These are phyloP conservation scores for Russula vinacea DNA, from an alignment of 768 basidiomycete species.

Conservation along the genomic window DNA sequence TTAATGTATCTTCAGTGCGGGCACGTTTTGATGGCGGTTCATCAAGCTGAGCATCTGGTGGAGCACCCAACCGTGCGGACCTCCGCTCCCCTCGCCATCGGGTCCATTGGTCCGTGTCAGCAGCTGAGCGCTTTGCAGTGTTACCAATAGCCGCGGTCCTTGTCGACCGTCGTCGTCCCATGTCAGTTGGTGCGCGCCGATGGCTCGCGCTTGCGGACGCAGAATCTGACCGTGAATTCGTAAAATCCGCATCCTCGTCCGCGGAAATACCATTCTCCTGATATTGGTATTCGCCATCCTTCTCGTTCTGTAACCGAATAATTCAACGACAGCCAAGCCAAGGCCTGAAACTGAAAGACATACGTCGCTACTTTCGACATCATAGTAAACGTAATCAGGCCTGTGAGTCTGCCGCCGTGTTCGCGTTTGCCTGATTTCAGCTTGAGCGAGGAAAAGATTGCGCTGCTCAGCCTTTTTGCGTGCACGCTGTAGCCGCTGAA, in stretches of 20 bases:
- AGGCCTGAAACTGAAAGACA: constrained; percentile 35
- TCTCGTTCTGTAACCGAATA: constrained; percentile 49
- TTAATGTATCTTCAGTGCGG: constrained; percentile 62
- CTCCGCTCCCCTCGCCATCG: constrained; percentile 76
- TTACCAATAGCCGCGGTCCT: constrained; percentile 39
- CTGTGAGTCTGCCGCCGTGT: constrained; percentile 69
- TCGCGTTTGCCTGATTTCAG: constrained; percentile 75
- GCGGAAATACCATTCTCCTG: constrained; percentile 48
- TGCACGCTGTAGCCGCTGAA: constrained; percentile 66
- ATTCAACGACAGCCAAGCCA: constrained; percentile 33
- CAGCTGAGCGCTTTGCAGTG: constrained; percentile 51
- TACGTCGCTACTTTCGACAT: constrained; percentile 63
- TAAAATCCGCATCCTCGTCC: constrained; percentile 38
- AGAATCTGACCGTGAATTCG: constrained; percentile 33
- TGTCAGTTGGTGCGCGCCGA: constrained; percentile 22
- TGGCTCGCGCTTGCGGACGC: constrained; percentile 22
- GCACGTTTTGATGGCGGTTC: constrained; percentile 62
- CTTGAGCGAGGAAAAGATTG: constrained; percentile 62
- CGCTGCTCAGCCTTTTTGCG: constrained; percentile 69
- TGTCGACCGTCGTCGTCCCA: constrained; percentile 43
- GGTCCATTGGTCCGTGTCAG: constrained; percentile 47
- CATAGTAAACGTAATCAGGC: constrained; percentile 79
- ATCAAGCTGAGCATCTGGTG: constrained; percentile 51
- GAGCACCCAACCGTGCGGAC: constrained; percentile 61
- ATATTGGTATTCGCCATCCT: constrained; percentile 57